phyloP scores from a whole-genome alignment of 805 yeast species.

The Crinitomyces ghanaensis region DNA sequence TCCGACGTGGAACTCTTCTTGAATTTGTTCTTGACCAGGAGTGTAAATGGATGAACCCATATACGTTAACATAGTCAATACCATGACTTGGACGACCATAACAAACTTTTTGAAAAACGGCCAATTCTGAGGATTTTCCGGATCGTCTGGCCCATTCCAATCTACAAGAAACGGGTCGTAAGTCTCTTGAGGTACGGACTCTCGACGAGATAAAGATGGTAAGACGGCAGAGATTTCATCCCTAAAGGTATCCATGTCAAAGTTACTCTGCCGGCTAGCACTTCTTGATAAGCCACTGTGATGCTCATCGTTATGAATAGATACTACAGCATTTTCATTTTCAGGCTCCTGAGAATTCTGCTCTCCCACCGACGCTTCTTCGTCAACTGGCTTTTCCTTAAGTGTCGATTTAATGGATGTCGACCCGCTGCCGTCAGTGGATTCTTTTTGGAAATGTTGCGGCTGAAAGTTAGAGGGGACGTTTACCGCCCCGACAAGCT shows the following conservation, averaged over 20 bases:
- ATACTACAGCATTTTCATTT: too few species aligned
- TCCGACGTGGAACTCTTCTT: constrained; percentile 34
- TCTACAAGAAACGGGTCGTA: constrained; percentile 19
- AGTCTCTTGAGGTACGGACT: neutral
- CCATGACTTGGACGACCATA: constrained; percentile 30
- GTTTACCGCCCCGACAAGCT: constrained; percentile 6
- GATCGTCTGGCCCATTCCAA: constrained; percentile 25
- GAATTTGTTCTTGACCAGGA: constrained; percentile 36
- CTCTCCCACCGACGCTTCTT: too few species aligned
- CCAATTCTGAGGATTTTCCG: constrained; percentile 47
- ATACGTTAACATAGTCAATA: constrained; percentile 43
- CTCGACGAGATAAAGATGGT: neutral
- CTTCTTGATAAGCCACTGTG: too few species aligned
- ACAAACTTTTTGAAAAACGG: constrained; percentile 30
- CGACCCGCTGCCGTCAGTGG: too few species aligned
- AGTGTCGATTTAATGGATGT: too few species aligned
- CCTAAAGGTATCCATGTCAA: neutral
- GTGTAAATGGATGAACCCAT: constrained; percentile 51
- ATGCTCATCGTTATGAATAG: too few species aligned
- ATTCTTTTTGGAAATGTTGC: neutral
- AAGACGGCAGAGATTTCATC: neutral
- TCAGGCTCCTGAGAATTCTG: too few species aligned
- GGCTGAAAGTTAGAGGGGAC: constrained; percentile 7
- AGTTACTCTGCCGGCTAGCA: neutral
- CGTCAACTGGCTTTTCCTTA: too few species aligned